These are phyloP conservation scores for Vigna reflexopilosa DNA, from an alignment of 306 rosid genomes.

Conservation along the genomic window DNA sequence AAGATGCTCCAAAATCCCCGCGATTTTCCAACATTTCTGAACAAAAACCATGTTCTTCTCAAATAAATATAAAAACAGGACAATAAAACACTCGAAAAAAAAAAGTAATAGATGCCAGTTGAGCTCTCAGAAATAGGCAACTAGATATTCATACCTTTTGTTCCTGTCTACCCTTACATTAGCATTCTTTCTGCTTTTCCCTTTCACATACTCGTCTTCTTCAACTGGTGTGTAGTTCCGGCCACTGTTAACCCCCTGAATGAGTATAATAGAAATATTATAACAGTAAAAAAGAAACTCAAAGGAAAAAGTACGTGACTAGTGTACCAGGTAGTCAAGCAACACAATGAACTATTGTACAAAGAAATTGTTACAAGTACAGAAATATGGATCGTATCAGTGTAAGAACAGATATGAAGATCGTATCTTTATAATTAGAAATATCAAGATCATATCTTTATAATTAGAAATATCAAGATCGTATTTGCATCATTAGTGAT, in stretches of 20 bases:
- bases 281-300: slow-evolving; percentile 33
- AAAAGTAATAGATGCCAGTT: background rate
- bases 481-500: no score
- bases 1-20: slow-evolving; percentile 71
- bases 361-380: background rate
- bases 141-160: slow-evolving; percentile 62
- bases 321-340: slow-evolving; percentile 16
- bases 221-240: slow-evolving; percentile 49
- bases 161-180: slow-evolving; percentile 50
- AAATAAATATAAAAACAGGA: background rate
- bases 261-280: slow-evolving; percentile 39
- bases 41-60: slow-evolving; percentile 6
- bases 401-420: no score
- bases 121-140: slow-evolving; percentile 34
- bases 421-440: no score
- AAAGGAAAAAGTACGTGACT: background rate
- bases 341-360: slow-evolving; percentile 39
- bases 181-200: slow-evolving; percentile 59
- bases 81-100: background rate
- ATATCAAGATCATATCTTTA: no score
- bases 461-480: no score
- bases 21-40: slow-evolving; percentile 57
- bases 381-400: no score
- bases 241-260: slow-evolving; percentile 72
- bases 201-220: slow-evolving; percentile 51